A percentile compares a stretch with the other conserved stretches of the same genome.
These are phyloP conservation scores for Triticum timopheevii DNA, from an alignment of 176 grass and related monocot genomes.

Conservation along the genomic window DNA sequence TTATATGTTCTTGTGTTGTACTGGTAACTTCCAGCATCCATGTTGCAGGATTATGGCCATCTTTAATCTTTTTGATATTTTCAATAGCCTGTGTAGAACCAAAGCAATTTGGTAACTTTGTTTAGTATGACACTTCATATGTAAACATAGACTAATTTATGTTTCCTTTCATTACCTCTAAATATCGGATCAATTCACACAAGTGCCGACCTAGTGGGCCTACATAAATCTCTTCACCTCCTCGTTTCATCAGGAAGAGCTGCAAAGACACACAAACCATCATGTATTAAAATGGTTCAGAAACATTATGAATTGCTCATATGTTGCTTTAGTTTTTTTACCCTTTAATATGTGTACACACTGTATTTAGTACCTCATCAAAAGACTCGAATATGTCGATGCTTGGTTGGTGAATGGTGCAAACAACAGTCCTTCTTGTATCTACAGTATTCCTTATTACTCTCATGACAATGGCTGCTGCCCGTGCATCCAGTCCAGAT, in stretches of 20 bases:
- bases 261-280: constrained; percentile 25
- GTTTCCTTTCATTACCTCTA: constrained; percentile 54
- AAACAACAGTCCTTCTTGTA: constrained; percentile 55
- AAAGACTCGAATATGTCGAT: constrained; percentile 89
- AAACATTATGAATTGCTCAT: background rate
- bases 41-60: constrained; percentile 86
- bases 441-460: too few relatives aligned
- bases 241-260: too few relatives aligned
- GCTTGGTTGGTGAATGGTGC: constrained; percentile 82
- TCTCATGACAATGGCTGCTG: too few relatives aligned
- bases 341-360: background rate
- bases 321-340: background rate
- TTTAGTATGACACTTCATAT: background rate
- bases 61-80: constrained; percentile 66
- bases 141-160: background rate
- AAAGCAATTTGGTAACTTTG: background rate
- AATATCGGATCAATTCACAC: constrained; percentile 58
- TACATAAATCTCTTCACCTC: constrained; percentile 69
- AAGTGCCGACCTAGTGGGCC: constrained; percentile 67
- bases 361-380: constrained; percentile 55
- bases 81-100: constrained; percentile 45
- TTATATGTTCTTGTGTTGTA: constrained; percentile 53
- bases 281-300: background rate
- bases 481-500: too few relatives aligned
- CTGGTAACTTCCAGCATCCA: constrained; percentile 85